phyloP scores from a whole-genome alignment of 352 stramenopile genomes.

The Globisporangium middletonii region DNA sequence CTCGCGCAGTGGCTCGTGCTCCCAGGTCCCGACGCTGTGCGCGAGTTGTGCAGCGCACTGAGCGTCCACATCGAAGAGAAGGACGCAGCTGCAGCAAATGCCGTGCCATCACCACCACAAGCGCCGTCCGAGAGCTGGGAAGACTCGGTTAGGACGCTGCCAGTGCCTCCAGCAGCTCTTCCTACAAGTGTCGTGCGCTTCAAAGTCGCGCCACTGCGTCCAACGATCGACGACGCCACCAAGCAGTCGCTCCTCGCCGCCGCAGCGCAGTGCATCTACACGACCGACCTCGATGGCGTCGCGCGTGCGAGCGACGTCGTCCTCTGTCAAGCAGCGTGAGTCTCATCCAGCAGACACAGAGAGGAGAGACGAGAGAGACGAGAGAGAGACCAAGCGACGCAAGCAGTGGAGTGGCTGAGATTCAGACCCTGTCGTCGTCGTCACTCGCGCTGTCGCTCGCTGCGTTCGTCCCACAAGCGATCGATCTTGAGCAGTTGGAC shows the following conservation, averaged over 20 bases:
- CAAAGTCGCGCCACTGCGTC: conserved; percentile 23
- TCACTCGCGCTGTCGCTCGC: not conserved
- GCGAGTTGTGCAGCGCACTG: conserved; percentile 30
- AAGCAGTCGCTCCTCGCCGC: conserved; percentile 17
- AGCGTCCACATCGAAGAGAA: conserved; percentile 28
- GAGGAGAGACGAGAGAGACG: not conserved
- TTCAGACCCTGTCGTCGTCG: not conserved
- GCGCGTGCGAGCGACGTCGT: conserved; percentile 5
- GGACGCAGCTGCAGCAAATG: not conserved
- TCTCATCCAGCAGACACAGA: not conserved
- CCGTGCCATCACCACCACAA: not conserved
- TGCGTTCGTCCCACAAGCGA: too few species aligned
- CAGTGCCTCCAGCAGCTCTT: not conserved
- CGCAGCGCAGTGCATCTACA: conserved; percentile 13
- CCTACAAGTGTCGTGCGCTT: conserved; percentile 24
- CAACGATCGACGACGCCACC: conserved; percentile 15
- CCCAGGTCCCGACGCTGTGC: conserved; percentile 12
- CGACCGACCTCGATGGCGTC: conserved; percentile 3
- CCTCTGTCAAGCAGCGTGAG: not conserved
- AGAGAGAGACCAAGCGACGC: too few species aligned
- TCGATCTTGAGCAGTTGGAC: too few species aligned
- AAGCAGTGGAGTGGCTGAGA: too few species aligned
- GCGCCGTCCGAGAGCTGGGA: conserved; percentile 14
- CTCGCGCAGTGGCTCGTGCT: conserved; percentile 30
- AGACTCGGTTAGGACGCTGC: not conserved